Base-by-base conservation (phyloP, 345 rosid genomes). In the Clausena lansium region DNA sequence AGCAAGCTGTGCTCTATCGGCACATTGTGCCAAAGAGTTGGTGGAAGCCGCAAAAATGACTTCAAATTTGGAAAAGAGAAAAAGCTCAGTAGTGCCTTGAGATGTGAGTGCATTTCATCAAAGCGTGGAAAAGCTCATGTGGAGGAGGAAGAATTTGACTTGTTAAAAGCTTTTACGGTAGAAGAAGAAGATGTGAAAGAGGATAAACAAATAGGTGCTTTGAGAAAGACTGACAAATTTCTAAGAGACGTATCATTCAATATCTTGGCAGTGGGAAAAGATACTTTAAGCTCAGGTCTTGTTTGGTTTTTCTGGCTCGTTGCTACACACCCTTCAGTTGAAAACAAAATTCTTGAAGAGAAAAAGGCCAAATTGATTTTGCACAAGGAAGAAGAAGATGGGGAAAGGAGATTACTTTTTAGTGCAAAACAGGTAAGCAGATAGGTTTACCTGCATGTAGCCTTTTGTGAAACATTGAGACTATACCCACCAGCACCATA, bases 261-360 rank as follows among this genome's bases (percentile, higher is more conserved):
- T 57, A 70, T 86, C 58, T 6, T 86, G 36, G 45, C 69, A 30
- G 89, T 84, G 9, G 89, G 87, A 19, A 85, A 81, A 71, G 88
- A 86, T 79, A 76, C 89, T 0, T 38, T 87, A 74, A 83, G 73
- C 54, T 72, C 83, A 22, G 79, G 78, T 8, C 80, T 85, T 36
- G 33, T 76, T 33, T 86, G 86, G 86, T 80, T 84, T 47, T 76
- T 83, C 61, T 88, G 89, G 89, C 83, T 86, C 14, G 60, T 84
- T 5, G 71, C 82, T 3, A 84, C 66, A 10, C 76, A 88, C 69
- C 89, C 87, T 0, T 27, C 74, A 0, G 84, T 80, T 0, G 82
- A 83, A 30, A 54, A 59, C 30, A 85, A 82, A 41, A 78, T 85
- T 14, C 41, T 75, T 8, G 39, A 73, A 55, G 85, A 83, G 39